phyloP scores from a whole-genome alignment of 495 filamentous ascomycete genomes.

The Cercophora sp. region DNA sequence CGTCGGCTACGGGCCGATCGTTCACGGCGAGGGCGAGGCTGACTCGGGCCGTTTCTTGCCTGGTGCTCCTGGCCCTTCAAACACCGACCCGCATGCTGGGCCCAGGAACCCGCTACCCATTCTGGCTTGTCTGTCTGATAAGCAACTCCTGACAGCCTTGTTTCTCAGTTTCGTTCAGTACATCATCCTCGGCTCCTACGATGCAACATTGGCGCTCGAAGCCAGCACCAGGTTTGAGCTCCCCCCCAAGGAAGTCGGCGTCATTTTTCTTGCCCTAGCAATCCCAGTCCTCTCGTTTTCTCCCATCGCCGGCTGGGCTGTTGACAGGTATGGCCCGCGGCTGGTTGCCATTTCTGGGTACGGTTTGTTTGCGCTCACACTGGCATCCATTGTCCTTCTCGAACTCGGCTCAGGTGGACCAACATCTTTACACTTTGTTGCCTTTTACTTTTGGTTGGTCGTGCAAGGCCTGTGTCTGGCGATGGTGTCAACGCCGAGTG shows the following conservation, averaged over 20 bases:
- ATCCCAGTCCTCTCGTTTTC: background rate
- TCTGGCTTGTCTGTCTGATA: constrained; percentile 6
- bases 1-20: background rate
- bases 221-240: background rate
- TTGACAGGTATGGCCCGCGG: constrained; percentile 8
- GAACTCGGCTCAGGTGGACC: background rate
- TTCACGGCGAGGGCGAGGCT: background rate
- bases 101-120: constrained; percentile 4
- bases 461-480: constrained; percentile 6
- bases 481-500: constrained; percentile 9
- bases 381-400: background rate
- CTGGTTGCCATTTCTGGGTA: constrained; percentile 2
- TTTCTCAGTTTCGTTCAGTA: constrained; percentile 8
- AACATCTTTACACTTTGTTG: background rate
- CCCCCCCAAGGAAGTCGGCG: constrained; percentile 1
- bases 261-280: constrained; percentile 7
- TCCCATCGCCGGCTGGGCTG: constrained; percentile 9
- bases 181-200: constrained; percentile 9
- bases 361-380: background rate
- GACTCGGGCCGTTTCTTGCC: background rate
- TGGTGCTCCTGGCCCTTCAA: too few relatives aligned
- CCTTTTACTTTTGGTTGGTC: constrained; percentile 1
- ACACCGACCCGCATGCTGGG: too few relatives aligned
- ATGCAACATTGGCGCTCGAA: constrained; percentile 8
- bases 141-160: constrained; percentile 7